Evolutionary conservation across 2,329 filamentous ascomycete species (phyloP).

Genomic region (Penicillium frequentans): DNA sequence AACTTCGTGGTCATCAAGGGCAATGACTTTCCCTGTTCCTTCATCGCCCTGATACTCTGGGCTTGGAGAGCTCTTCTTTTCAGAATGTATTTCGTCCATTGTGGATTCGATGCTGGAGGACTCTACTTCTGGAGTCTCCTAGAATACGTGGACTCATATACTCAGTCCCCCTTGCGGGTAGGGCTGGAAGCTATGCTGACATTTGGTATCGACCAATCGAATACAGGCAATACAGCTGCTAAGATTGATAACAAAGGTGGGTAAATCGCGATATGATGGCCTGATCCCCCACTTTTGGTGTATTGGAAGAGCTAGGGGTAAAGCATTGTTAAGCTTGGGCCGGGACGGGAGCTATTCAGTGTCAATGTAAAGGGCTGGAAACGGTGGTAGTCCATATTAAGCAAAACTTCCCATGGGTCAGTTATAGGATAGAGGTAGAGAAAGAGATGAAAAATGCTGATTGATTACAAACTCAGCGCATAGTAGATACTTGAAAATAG

Average conservation of each 20-base stretch:
- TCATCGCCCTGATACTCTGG: not conserved
- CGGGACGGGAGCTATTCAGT: not conserved
- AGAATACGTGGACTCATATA: conserved; percentile 3
- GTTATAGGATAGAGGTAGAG: not conserved
- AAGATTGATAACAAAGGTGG: conserved; percentile 10
- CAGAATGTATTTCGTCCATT: conserved; percentile 20
- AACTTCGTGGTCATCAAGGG: conserved; percentile 29
- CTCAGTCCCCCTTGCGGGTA: not conserved
- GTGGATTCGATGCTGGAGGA: not conserved
- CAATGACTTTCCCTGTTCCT: conserved; percentile 16
- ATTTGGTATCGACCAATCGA: not conserved
- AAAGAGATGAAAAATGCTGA: not conserved
- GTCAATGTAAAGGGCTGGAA: not conserved
- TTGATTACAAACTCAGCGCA: not conserved
- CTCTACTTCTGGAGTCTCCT: not conserved
- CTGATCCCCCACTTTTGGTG: conserved; percentile 8
- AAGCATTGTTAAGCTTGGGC: not conserved
- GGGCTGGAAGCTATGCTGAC: not conserved
- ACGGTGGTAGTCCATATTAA: not conserved
- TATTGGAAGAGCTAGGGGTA: not conserved
- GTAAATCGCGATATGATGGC: not conserved
- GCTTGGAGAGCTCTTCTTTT: conserved; percentile 5
- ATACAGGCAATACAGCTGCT: not conserved
- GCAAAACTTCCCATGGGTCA: not conserved
- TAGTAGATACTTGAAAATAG: not conserved